Evolutionary conservation across 2,329 filamentous ascomycete species (phyloP).

Genomic region (Aspergillus neotritici): DNA sequence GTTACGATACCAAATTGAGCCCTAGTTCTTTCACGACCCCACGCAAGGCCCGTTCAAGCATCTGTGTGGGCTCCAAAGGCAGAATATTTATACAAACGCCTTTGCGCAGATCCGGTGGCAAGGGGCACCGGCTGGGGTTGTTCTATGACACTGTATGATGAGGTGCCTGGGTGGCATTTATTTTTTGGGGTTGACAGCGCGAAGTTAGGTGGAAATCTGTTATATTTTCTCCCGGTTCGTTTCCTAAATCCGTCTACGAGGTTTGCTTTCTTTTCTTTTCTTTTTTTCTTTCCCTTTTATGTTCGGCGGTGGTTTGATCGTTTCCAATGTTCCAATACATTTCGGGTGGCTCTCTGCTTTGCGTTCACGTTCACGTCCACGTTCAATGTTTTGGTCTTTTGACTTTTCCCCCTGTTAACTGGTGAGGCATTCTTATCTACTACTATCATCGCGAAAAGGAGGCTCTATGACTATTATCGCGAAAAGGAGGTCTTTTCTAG

Average conservation of each 20-base stretch:
- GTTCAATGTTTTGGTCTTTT: background rate
- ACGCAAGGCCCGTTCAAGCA: too few relatives aligned
- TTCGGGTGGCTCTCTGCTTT: conserved; percentile 16
- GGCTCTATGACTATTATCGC: background rate
- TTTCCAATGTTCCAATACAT: conserved; percentile 12
- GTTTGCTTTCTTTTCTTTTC: conserved; percentile 6
- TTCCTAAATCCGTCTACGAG: conserved; percentile 1
- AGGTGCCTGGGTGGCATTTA: conserved; percentile 8
- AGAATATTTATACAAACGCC: too few relatives aligned
- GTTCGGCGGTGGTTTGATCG: conserved; percentile 7
- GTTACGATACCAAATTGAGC: too few relatives aligned
- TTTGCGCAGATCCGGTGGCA: too few relatives aligned
- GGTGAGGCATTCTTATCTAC: too few relatives aligned
- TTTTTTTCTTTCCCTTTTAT: conserved; percentile 1
- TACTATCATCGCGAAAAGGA: background rate
- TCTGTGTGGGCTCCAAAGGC: too few relatives aligned
- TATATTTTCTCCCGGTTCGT: conserved; percentile 10
- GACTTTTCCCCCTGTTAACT: background rate
- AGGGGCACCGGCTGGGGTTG: too few relatives aligned
- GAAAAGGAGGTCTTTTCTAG: conserved; percentile 8
- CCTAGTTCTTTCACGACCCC: too few relatives aligned
- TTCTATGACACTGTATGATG: too few relatives aligned
- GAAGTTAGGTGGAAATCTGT: conserved; percentile 15
- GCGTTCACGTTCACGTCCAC: conserved; percentile 15
- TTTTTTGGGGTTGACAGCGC: conserved; percentile 11